phyloP scores from a whole-genome alignment of 768 basidiomycete species.

The Termitomyces sp. region DNA sequence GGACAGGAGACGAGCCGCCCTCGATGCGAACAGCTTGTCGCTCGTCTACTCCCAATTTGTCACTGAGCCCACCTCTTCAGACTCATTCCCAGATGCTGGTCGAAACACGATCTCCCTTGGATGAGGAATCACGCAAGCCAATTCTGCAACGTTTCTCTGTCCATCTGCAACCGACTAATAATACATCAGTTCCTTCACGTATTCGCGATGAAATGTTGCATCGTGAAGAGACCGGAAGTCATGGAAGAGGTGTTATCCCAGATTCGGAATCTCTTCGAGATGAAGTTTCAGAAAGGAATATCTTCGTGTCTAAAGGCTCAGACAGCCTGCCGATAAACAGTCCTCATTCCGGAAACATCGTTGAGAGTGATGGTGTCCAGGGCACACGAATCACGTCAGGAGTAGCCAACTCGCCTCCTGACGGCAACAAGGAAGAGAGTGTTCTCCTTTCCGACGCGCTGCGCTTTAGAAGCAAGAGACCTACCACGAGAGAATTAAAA shows the following conservation, averaged over 20 bases:
- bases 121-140: slow-evolving; percentile 8
- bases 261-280: slow-evolving; percentile 57
- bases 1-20: background rate
- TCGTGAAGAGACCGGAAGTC: slow-evolving; percentile 14
- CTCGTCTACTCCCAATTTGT: background rate
- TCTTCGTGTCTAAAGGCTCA: background rate
- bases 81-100: slow-evolving; percentile 1
- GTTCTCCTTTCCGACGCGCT: slow-evolving; percentile 36
- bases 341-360: slow-evolving; percentile 14
- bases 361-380: slow-evolving; percentile 22
- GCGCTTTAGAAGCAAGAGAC: slow-evolving; percentile 17
- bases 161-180: background rate
- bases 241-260: slow-evolving; percentile 49
- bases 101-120: slow-evolving; percentile 21
- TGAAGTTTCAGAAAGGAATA: slow-evolving; percentile 5
- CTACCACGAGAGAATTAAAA: background rate
- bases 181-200: background rate
- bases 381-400: background rate
- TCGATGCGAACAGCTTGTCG: background rate
- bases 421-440: slow-evolving; percentile 33
- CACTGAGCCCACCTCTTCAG: background rate
- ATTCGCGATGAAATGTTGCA: slow-evolving; percentile 1
- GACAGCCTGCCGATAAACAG: background rate
- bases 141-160: slow-evolving; percentile 5
- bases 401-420: slow-evolving; percentile 4